A percentile compares a stretch with the other conserved stretches of the same genome.
These are phyloP conservation scores for Candida pseudofarinosa DNA, from an alignment of 805 yeast genomes.

Conservation along the genomic window DNA sequence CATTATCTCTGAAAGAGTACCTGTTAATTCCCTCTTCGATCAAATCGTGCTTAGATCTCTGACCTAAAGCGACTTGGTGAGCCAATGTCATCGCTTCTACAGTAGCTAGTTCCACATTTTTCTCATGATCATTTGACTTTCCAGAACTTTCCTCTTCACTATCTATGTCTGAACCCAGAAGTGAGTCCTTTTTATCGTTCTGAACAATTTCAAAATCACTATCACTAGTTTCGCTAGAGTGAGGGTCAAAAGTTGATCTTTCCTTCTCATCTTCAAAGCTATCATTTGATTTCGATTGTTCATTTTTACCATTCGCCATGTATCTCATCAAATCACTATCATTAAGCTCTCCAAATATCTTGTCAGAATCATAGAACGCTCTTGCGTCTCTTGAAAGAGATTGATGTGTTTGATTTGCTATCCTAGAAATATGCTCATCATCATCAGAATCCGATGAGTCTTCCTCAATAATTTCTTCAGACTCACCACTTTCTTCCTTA, in stretches of 20 bases:
- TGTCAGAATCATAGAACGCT: slow-evolving; percentile 37
- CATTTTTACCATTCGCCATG: slow-evolving; percentile 9
- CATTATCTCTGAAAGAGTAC: slow-evolving; percentile 86
- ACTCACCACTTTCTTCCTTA: slow-evolving; percentile 30
- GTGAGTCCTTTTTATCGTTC: no score
- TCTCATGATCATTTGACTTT: slow-evolving; percentile 46
- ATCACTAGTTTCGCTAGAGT: slow-evolving; percentile 32
- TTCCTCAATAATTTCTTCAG: slow-evolving; percentile 43
- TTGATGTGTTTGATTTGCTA: slow-evolving; percentile 44
- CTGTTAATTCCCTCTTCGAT: slow-evolving; percentile 91
- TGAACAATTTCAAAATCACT: slow-evolving; percentile 46
- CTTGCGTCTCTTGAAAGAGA: slow-evolving; percentile 34
- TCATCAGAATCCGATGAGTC: slow-evolving; percentile 56
- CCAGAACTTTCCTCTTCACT: slow-evolving; percentile 45
- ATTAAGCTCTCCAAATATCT: slow-evolving; percentile 36
- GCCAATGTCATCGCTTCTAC: slow-evolving; percentile 98
- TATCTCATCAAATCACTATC: slow-evolving; percentile 42
- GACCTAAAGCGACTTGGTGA: slow-evolving; percentile 89
- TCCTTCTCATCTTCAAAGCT: slow-evolving; percentile 5
- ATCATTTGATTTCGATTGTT: not conserved
- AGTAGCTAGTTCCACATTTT: slow-evolving; percentile 78
- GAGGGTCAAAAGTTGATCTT: slow-evolving; percentile 1
- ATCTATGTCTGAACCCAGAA: slow-evolving; percentile 24
- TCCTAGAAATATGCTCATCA: slow-evolving; percentile 60
- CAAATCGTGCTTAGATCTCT: slow-evolving; percentile 76